phyloP scores from a whole-genome alignment of 1,139 yeast species.

The Sugiyamaella sp. region DNA sequence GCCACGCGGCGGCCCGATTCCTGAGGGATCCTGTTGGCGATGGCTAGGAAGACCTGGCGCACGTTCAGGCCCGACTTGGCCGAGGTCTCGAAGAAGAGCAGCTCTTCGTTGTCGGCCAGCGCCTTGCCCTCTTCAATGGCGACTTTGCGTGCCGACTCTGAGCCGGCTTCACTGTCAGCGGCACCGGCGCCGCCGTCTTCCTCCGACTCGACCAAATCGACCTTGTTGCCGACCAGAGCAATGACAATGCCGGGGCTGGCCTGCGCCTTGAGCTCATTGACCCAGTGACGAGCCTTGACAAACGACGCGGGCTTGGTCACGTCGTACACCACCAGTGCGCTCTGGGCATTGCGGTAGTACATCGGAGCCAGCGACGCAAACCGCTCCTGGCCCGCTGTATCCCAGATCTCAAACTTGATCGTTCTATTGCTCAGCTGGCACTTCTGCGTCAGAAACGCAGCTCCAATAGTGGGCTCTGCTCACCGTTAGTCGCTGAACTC shows the following conservation, averaged over 20 bases:
- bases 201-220: slow-evolving; percentile 56
- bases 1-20: slow-evolving; percentile 32
- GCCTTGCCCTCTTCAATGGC: slow-evolving; percentile 82
- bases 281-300: slow-evolving; percentile 99
- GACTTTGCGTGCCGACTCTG: slow-evolving; percentile 66
- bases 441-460: slow-evolving; percentile 94
- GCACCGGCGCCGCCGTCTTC: slow-evolving; percentile 45
- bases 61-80: slow-evolving; percentile 94
- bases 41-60: slow-evolving; percentile 86
- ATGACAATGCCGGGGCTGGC: slow-evolving; percentile 89
- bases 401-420: slow-evolving; percentile 97
- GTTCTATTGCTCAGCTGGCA: slow-evolving; percentile 89
- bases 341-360: slow-evolving; percentile 99
- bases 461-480: slow-evolving; percentile 91
- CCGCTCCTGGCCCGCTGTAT: slow-evolving; percentile 98
- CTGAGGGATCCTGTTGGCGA: slow-evolving; percentile 82
- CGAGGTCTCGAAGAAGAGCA: slow-evolving; percentile 90
- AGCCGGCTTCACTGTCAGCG: slow-evolving; percentile 27
- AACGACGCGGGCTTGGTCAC: slow-evolving; percentile 97
- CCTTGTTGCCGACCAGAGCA: slow-evolving; percentile 92
- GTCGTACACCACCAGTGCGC: slow-evolving; percentile 94
- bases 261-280: slow-evolving; percentile 92
- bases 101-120: slow-evolving; percentile 80
- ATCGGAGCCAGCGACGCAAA: slow-evolving; percentile 96
- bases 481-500: slow-evolving; percentile 5